A percentile compares a stretch with the other conserved stretches of the same genome.
phyloP scores from a whole-genome alignment of 2,329 filamentous ascomycete genomes.

The Byssochlamys sp. region DNA sequence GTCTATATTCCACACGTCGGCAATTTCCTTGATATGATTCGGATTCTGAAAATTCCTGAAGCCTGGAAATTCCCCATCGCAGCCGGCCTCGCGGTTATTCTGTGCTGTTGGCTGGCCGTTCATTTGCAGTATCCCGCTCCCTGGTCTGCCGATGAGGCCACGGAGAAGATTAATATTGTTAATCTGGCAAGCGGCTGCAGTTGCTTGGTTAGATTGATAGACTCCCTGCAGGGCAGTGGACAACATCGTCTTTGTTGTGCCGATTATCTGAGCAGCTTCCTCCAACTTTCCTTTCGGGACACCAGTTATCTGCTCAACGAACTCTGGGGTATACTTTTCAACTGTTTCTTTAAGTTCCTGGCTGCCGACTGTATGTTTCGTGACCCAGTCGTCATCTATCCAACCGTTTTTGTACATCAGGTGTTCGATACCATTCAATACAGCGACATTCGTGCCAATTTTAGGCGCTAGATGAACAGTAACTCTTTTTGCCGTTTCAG shows the following conservation, averaged over 20 bases:
- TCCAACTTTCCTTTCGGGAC: slow-evolving; percentile 20
- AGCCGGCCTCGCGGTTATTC: slow-evolving; percentile 32
- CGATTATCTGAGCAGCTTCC: slow-evolving; percentile 25
- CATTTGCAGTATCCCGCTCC: slow-evolving; percentile 31
- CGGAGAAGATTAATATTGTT: slow-evolving; percentile 34
- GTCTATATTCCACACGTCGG: slow-evolving; percentile 30
- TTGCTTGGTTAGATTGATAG: slow-evolving; percentile 35
- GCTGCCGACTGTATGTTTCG: slow-evolving; percentile 19
- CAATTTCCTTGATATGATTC: slow-evolving; percentile 28
- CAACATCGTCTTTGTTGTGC: slow-evolving; percentile 21
- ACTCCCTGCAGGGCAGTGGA: slow-evolving; percentile 33
- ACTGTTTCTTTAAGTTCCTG: slow-evolving; percentile 20
- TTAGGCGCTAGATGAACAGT: slow-evolving; percentile 19
- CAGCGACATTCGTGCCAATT: slow-evolving; percentile 28
- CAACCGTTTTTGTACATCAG: slow-evolving; percentile 28
- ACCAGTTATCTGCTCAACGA: slow-evolving; percentile 27
- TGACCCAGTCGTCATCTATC: slow-evolving; percentile 23
- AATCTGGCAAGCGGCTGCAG: slow-evolving; percentile 31
- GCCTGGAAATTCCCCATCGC: slow-evolving; percentile 30
- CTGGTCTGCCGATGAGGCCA: slow-evolving; percentile 26
- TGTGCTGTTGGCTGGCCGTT: slow-evolving; percentile 34
- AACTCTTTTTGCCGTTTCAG: slow-evolving; percentile 25
- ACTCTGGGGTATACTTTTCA: slow-evolving; percentile 21
- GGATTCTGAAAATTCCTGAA: slow-evolving; percentile 29
- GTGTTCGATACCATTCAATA: slow-evolving; percentile 21